Base-by-base conservation (phyloP, 1,284 basidiomycete species). In the Laetiporus sulphureus region DNA sequence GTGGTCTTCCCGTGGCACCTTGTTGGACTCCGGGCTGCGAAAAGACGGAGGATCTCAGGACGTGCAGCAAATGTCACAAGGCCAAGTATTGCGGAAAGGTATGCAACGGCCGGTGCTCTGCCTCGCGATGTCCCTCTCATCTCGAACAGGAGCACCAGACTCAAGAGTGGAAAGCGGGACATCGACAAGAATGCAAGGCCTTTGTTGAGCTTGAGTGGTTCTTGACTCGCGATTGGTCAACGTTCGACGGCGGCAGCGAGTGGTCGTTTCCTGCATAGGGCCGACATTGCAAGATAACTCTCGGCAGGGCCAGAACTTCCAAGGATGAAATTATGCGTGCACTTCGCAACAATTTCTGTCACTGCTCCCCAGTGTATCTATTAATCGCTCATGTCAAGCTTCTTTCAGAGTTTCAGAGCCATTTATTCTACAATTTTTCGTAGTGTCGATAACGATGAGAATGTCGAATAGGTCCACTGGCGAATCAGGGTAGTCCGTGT, bases 121-220 rank as follows among this genome's bases (percentile, higher is more conserved):
- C 16, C 13, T 18, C 23, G 23, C 24, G n/a, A 16, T 34, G n/a
- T 24, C 22, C 12, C 12, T 4, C 16, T 18, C 20, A 7, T 38
- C 22, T 3, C 29, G 13, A 6, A 20, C 19, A 47, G 45, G 41
- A 39, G 6, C 42, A 44, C 32, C 45, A 47, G 32, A 16, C 19
- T n/a, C 33, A 7, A 8, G 20, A 20, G 15, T 47, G 45, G 45
- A 39, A 43, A 18, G 13, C 5, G 12, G 32, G 31, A 6, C 45
- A 47, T 25, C 43, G 30, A 18, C 5, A 15, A 4, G 32, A 40
- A 20, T 47, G 41, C 27, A 47, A 44, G 25, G 38, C 38, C 12
- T 18, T 38, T 12, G 18, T 12, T 10, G 42, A 37, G 4, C 18
- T 44, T 5, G 32, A 34, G 22, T 47, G 45, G 45, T 46, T 46